Percentiles rank a stretch among this genome's conserved stretches.
phyloP scores from a whole-genome alignment of 2,329 filamentous ascomycete species.

The Fusarium globosum region DNA sequence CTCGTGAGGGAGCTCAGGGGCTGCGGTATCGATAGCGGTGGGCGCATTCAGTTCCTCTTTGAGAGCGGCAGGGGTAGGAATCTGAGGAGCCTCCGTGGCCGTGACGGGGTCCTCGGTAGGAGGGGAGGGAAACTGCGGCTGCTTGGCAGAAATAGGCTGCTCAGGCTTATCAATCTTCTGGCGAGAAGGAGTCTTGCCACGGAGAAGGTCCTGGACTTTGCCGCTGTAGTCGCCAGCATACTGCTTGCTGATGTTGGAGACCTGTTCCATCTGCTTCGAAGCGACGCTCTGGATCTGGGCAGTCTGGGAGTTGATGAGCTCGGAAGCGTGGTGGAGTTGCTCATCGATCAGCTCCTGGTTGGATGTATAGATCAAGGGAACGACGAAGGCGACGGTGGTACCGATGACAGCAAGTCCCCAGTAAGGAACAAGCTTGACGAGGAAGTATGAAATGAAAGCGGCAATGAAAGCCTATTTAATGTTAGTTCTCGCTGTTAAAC shows the following conservation, averaged over 20 bases:
- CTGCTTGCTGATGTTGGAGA: conserved; percentile 72
- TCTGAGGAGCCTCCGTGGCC: conserved; percentile 31
- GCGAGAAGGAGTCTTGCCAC: conserved; percentile 59
- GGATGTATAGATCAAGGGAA: conserved; percentile 71
- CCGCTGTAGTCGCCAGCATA: conserved; percentile 75
- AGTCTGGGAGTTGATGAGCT: conserved; percentile 71
- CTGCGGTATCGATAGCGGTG: conserved; percentile 43
- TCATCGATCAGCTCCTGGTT: conserved; percentile 78
- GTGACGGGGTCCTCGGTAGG: conserved; percentile 52
- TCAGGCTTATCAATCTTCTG: conserved; percentile 54
- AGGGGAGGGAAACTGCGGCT: conserved; percentile 51
- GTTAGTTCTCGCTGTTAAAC: conserved; percentile 31
- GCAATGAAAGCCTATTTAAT: conserved; percentile 64
- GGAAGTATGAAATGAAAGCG: conserved; percentile 73
- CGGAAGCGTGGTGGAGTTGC: conserved; percentile 67
- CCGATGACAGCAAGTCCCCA: conserved; percentile 74
- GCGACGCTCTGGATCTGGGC: conserved; percentile 70
- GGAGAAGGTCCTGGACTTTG: conserved; percentile 74
- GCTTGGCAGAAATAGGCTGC: conserved; percentile 37
- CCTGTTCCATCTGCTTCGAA: conserved; percentile 72
- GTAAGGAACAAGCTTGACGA: conserved; percentile 76
- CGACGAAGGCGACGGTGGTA: conserved; percentile 69
- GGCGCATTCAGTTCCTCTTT: conserved; percentile 39
- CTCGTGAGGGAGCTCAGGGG: conserved; percentile 44
- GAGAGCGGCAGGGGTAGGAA: conserved; percentile 41